phyloP scores from a whole-genome alignment of 305 asterid genomes.

The Fraxinus dipetala region DNA sequence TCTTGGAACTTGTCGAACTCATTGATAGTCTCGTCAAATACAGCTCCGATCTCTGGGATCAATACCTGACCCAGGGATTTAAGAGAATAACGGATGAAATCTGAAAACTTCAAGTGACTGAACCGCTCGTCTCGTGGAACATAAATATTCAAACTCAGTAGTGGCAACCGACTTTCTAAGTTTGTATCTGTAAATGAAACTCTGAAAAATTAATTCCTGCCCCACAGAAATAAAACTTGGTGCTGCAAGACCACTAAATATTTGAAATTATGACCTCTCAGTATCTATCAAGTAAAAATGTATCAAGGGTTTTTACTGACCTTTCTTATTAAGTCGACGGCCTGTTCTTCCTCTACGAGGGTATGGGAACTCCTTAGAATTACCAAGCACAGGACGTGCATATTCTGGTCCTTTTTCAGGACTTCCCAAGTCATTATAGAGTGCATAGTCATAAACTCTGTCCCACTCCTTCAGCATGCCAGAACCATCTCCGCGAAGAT shows the following conservation, averaged over 20 bases:
- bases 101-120: constrained; percentile 68
- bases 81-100: constrained; percentile 51
- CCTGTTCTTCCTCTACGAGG: constrained; percentile 87
- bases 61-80: constrained; percentile 55
- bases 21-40: constrained; percentile 38
- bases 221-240: neutral
- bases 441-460: constrained; percentile 67
- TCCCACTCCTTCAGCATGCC: constrained; percentile 67
- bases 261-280: neutral
- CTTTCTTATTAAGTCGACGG: constrained; percentile 55
- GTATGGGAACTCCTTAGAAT: constrained; percentile 62
- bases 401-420: constrained; percentile 59
- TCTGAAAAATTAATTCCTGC: neutral
- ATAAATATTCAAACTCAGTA: constrained; percentile 52
- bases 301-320: constrained; percentile 19
- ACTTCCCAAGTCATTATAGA: constrained; percentile 59
- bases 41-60: constrained; percentile 44
- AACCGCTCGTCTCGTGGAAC: constrained; percentile 76
- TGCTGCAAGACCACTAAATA: neutral
- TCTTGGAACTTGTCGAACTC: constrained; percentile 61
- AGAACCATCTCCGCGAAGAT: constrained; percentile 56
- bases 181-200: constrained; percentile 42
- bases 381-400: constrained; percentile 70
- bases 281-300: neutral
- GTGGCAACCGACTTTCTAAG: constrained; percentile 52